phyloP scores from a whole-genome alignment of 306 rosid genomes.

The Canavalia ensiformis region DNA sequence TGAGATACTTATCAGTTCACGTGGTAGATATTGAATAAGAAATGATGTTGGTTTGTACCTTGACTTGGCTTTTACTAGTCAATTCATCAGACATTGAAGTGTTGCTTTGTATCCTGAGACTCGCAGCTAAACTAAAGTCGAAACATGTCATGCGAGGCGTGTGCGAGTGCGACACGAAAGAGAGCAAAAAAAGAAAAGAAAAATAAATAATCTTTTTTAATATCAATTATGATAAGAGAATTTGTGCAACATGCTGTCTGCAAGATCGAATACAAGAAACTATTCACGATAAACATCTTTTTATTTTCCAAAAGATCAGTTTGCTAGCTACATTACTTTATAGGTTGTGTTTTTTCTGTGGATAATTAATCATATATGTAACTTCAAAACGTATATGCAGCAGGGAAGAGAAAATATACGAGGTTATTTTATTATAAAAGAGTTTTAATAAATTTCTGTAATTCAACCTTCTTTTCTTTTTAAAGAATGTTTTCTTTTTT shows the following conservation, averaged over 20 bases:
- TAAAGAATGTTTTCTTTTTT: too few species aligned
- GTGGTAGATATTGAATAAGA: background rate
- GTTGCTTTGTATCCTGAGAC: background rate
- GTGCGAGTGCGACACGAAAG: background rate
- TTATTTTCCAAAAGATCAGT: background rate
- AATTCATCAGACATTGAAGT: background rate
- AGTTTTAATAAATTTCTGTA: too few species aligned
- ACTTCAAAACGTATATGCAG: too few species aligned
- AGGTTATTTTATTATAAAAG: too few species aligned
- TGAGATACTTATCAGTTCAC: background rate
- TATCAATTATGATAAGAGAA: background rate
- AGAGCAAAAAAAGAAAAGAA: background rate
- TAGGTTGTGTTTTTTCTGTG: background rate
- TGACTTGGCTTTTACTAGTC: constrained; percentile 1
- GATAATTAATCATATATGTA: background rate
- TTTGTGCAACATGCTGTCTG: background rate
- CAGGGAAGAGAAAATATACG: too few species aligned
- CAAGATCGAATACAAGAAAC: constrained; percentile 13
- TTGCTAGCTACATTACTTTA: background rate
- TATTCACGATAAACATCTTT: constrained; percentile 8
- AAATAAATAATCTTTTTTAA: background rate
- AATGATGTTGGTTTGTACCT: background rate
- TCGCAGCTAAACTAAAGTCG: background rate
- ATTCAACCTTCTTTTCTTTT: too few species aligned
- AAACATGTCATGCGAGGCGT: constrained; percentile 19